Evolutionary conservation across 2,329 filamentous ascomycete species (phyloP), one percentile per base, ranked within the genome.

Genomic region (Orbilia oligospora): DNA sequence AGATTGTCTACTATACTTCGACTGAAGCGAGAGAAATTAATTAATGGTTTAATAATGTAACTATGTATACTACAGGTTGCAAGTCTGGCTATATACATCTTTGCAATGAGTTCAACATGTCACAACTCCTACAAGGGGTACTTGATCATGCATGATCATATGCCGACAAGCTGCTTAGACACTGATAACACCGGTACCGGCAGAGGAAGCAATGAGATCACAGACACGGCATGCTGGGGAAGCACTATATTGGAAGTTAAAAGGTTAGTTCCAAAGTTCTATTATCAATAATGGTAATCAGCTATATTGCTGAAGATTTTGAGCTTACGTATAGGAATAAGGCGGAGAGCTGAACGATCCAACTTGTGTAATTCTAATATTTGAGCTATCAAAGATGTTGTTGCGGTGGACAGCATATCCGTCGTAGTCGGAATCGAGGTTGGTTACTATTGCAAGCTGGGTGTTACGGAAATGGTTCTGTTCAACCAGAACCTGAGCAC

Each of bases 401-500:
- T 86, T 84, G 5, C 81, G 83, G 20, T 84, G 81, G 20, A 86
- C 83, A 5, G 86, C 86, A 58, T 85, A 87, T 0, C 87, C 87
- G 3, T 83, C 83, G 64, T 86, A 83, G 5, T 85, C 84, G 24
- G 86, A 87, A 81, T 88, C 87, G 22, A 86, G 84, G 76, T 85
- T 82, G 4, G 84, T 85, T 1, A 85, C 82, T 46, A 85, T 84
- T 33, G 85, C 82, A 82, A 85, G 85, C 49, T 73, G 24, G 24
- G 49, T 67, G 33, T 67, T 73, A 24, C 70, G 70, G 81, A 89
- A 89, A 80, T 84, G 84, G 72, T 87, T 87, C 61, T 87, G 89
- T 84, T 90, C 87, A 24, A 90, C 85, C 22, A 90, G 86, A 18
- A 89, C 84, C 82, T 90, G 86, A 12, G 88, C 88, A 12, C 86